Base-by-base conservation (phyloP, 2,329 filamentous ascomycete species). In the Paecilomyces dactylethromorphus region DNA sequence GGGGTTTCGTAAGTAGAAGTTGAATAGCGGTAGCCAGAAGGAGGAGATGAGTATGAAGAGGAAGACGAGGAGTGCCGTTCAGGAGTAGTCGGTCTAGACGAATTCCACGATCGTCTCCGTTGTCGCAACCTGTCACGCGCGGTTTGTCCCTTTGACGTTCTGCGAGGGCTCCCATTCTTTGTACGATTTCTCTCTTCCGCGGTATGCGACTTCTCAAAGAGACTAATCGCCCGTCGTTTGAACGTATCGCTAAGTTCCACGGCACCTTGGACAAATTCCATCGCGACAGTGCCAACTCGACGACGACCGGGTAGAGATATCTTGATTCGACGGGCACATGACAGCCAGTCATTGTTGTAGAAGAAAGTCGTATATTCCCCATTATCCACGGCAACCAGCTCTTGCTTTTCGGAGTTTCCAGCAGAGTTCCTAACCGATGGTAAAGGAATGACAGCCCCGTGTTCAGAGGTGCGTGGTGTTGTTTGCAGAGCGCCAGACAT, bases 191-290 rank as follows among this genome's bases (percentile, higher is more conserved):
- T 45, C 15, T 45, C 39, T 45, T 45, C 31, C 52, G 18, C n/a
- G 53, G 31, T 53, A 8, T 31, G 54, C 15, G 54, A 58, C 12
- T 33, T 45, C 32, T 53, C 29, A 51, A 60, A 56, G 12, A 62
- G n/a, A 22, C 39, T 55, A 24, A 59, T 22, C 4, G 57, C 58
- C 13, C 57, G 60, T 29, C 60, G 59, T 24, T 57, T 60, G 11
- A 60, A 32, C 11, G 53, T 56, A 13, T 53, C 60, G 31, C 59
- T 60, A 33, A 57, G 26, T 56, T 62, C 18, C 10, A 63, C 45
- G 54, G 62, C 54, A 55, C 58, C 35, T 59, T 57, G 51, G 58
- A 67, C 54, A 55, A 65, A 60, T 45, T 45, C 39, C 39, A 45
- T 45, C 3, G n/a, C 39, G 6, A n/a, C n/a, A 7, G 11, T 45